Base-by-base conservation (phyloP, 2,329 filamentous ascomycete genomes). In the Claviceps humidiphila region DNA sequence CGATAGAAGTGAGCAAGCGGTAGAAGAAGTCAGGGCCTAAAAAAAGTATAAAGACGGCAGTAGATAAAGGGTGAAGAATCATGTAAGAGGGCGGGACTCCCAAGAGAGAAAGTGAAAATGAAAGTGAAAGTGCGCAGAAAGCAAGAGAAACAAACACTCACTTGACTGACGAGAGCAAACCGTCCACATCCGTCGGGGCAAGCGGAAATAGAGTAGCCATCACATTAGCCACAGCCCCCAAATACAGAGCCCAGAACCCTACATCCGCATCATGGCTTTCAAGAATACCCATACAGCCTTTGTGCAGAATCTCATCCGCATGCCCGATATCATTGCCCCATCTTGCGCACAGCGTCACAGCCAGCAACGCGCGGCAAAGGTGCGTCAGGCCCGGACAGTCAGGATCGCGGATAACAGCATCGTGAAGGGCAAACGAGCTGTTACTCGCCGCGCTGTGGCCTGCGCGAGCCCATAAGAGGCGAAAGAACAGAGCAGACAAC, bases 341-440 rank as follows among this genome's bases (percentile, higher is more conserved):
- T 58, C 89, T 75, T 46, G 85, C 81, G 58, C 82, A 89, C 1
- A 87, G 72, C 1, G 84, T 76, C 4, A 95, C 70, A 0, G 81
- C 87, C 3, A 95, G 71, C 2, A 87, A 66, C 0, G 86, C 84
- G 13, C 89, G 78, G 49, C 82, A 76, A 45, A 81, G 66, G 63
- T 96, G 89, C 1, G 81, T 82, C 26, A 94, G 68, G 0, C 88
- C 88, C 41, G 91, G 87, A 1, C 78, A 75, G 14, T 78, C 76
- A 1, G 90, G 74, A 39, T 85, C 70, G 0, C 87, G 81, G 1
- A 78, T 80, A 5, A 87, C 80, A 1, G 86, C 85, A 55, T 80
- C 74, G 59, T 89, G 82, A n/a, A 95, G 69, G 7, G 84, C 84
- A 49, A 80, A 79, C 3, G 85, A 78, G 0, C 86, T 79, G 57